These are phyloP conservation scores for Apophysomyces sp. DNA, from an alignment of 371 early-diverging fungal genomes.

Conservation along the genomic window DNA sequence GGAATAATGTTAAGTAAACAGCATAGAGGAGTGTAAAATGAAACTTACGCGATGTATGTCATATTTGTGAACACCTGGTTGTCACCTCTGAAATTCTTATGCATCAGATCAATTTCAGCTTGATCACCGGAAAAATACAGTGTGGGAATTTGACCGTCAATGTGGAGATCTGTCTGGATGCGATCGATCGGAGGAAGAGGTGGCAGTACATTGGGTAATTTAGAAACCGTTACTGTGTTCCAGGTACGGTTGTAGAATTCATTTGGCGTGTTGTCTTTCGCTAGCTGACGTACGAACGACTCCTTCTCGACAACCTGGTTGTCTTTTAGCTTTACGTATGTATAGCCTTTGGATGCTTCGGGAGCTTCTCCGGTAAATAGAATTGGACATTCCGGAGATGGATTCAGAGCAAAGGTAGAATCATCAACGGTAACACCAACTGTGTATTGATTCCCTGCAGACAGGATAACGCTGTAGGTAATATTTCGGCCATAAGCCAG, in stretches of 20 bases:
- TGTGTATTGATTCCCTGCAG: not conserved
- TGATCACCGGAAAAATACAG: conserved; percentile 20
- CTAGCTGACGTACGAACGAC: conserved; percentile 10
- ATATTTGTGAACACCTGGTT: conserved; percentile 5
- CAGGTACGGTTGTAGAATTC: conserved; percentile 21
- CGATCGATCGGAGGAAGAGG: conserved; percentile 18
- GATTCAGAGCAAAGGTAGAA: conserved; percentile 9
- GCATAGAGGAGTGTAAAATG: not conserved
- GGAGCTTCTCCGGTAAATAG: conserved; percentile 19
- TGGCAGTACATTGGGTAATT: conserved; percentile 10
- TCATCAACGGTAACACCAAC: conserved; percentile 19
- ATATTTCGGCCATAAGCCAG: not conserved
- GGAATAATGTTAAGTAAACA: not conserved
- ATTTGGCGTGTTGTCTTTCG: conserved; percentile 8
- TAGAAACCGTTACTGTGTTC: not conserved
- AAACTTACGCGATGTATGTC: conserved; percentile 17
- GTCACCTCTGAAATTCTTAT: conserved; percentile 1
- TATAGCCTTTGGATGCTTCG: conserved; percentile 4
- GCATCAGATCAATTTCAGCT: conserved; percentile 15
- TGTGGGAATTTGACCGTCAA: conserved; percentile 16
- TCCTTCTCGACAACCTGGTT: conserved; percentile 1
- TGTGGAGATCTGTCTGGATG: conserved; percentile 15
- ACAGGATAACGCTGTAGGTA: conserved; percentile 16
- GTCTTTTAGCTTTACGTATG: conserved; percentile 2
- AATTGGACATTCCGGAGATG: not conserved